Evolutionary conservation across 2,329 filamentous ascomycete species (phyloP).

Genomic region (Aspergillus sojae): DNA sequence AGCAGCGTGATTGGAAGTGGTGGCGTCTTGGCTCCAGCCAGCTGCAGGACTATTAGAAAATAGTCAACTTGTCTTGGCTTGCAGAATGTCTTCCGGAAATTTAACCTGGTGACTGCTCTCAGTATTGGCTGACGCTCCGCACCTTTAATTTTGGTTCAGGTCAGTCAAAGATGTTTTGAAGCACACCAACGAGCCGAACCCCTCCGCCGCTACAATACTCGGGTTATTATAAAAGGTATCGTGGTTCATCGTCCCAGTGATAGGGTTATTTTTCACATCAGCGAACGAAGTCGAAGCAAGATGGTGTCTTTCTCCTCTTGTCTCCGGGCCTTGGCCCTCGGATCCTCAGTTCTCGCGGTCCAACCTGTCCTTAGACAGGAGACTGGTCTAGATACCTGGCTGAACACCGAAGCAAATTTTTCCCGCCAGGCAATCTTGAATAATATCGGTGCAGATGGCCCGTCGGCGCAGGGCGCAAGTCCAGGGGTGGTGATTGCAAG

Average conservation of each 20-base stretch:
- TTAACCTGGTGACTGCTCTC: background rate
- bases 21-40: background rate
- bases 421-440: constrained; percentile 42
- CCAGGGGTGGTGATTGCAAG: constrained; percentile 60
- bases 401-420: background rate
- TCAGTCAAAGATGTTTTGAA: background rate
- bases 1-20: background rate
- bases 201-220: background rate
- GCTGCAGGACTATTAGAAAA: background rate
- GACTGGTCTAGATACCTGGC: background rate
- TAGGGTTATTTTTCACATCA: background rate
- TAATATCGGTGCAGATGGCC: constrained; percentile 59
- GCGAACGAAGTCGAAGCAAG: background rate
- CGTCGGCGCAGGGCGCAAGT: constrained; percentile 51
- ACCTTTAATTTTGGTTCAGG: background rate
- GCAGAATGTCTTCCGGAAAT: background rate
- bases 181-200: background rate
- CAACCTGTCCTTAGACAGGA: background rate
- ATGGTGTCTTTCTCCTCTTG: background rate
- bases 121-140: background rate
- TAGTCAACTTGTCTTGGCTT: background rate
- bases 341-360: background rate
- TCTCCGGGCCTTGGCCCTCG: background rate
- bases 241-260: background rate
- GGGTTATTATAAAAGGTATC: background rate